Conservation (phyloP, 2,329 filamentous ascomycete species). For the Pleurostoma richardsiae region DNA sequence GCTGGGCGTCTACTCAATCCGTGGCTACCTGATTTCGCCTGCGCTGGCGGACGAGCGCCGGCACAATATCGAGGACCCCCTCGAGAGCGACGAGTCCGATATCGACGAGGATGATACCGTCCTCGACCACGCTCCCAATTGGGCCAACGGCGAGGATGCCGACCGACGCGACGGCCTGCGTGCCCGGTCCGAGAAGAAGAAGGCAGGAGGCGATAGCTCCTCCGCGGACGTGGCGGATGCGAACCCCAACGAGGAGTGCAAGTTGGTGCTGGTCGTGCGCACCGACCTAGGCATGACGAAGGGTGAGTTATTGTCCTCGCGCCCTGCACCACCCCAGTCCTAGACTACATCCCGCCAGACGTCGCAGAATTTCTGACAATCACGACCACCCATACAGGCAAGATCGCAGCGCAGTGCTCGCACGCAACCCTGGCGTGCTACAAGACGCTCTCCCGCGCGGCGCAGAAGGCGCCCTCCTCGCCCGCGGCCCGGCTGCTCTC, state of each 20-base stretch:
- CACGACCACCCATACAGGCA: conserved; percentile 52
- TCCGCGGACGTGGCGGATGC: conserved; percentile 18
- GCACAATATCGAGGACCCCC: conserved; percentile 51
- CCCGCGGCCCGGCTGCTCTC: conserved; percentile 60
- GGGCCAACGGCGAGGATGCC: conserved; percentile 56
- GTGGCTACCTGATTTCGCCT: conserved; percentile 54
- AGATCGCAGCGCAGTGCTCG: conserved; percentile 92
- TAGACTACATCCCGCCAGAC: not conserved
- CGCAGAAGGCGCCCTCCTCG: conserved; percentile 44
- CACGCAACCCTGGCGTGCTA: conserved; percentile 98
- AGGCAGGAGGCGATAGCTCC: conserved; percentile 24
- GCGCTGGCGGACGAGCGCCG: conserved; percentile 51
- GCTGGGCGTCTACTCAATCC: conserved; percentile 68
- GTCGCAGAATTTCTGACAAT: conserved; percentile 1
- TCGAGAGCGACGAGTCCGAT: conserved; percentile 67
- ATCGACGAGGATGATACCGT: conserved; percentile 54
- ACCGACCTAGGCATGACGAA: conserved; percentile 98
- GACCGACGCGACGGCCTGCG: conserved; percentile 54
- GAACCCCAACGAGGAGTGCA: conserved; percentile 72
- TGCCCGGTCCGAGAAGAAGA: conserved; percentile 27
- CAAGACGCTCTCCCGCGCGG: conserved; percentile 64
- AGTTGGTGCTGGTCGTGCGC: conserved; percentile 85
- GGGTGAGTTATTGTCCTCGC: conserved; percentile 49
- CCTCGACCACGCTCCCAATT: conserved; percentile 64
- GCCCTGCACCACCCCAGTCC: not conserved